phyloP scores from a whole-genome alignment of 805 yeast genomes.

The Jamesozyma jinghongensis region DNA sequence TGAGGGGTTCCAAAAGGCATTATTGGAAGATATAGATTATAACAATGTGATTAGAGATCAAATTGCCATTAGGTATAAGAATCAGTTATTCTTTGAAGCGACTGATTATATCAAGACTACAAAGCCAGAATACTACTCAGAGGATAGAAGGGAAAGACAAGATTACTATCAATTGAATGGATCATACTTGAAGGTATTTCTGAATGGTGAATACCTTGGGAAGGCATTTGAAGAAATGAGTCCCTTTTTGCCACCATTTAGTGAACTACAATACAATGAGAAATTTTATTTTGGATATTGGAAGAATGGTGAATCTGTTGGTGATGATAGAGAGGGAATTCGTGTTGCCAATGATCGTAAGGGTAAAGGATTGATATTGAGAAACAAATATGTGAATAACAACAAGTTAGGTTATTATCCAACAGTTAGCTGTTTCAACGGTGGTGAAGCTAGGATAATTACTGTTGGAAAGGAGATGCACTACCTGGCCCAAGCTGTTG shows the following conservation, averaged over 20 bases:
- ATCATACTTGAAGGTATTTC: slow-evolving; percentile 59
- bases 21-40: slow-evolving; percentile 23
- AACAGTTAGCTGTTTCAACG: slow-evolving; percentile 70
- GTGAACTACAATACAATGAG: slow-evolving; percentile 41
- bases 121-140: slow-evolving; percentile 28
- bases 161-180: slow-evolving; percentile 32
- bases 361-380: slow-evolving; percentile 15
- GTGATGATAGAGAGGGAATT: slow-evolving; percentile 9
- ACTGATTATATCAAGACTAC: slow-evolving; percentile 44
- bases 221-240: slow-evolving; percentile 56
- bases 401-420: slow-evolving; percentile 89
- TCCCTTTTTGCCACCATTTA: slow-evolving; percentile 73
- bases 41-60: slow-evolving; percentile 64
- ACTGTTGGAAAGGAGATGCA: slow-evolving; percentile 53
- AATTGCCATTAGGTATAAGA: slow-evolving; percentile 76
- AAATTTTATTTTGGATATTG: slow-evolving; percentile 28
- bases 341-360: neutral
- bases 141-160: slow-evolving; percentile 28
- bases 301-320: slow-evolving; percentile 18
- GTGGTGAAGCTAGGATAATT: slow-evolving; percentile 65
- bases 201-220: slow-evolving; percentile 67
- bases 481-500: slow-evolving; percentile 14
- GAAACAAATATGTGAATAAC: slow-evolving; percentile 51
- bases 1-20: slow-evolving; percentile 24
- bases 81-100: slow-evolving; percentile 71